These are phyloP conservation scores for Trametes pubescens DNA, from an alignment of 1,284 basidiomycete species.

Conservation along the genomic window DNA sequence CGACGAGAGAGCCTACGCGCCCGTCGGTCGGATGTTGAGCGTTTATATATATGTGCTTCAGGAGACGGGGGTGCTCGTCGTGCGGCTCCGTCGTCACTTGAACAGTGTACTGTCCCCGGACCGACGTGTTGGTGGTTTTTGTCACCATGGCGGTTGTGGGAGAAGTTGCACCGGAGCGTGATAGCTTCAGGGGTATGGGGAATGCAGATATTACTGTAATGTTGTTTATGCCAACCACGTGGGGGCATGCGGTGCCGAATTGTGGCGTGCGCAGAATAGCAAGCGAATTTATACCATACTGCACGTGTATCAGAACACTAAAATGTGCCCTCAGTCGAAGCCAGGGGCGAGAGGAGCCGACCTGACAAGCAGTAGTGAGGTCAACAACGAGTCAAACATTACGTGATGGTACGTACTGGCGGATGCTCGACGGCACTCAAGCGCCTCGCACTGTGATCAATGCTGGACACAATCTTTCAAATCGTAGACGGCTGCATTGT, in stretches of 20 bases:
- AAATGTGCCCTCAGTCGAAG: neutral
- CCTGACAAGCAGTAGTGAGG: neutral
- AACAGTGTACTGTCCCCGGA: conserved; percentile 5
- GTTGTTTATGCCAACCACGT: neutral
- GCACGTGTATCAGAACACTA: neutral
- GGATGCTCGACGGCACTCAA: neutral
- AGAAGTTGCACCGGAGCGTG: neutral
- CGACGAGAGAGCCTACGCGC: conserved; percentile 11
- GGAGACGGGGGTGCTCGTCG: conserved; percentile 13
- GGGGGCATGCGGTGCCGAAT: neutral
- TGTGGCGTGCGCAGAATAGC: neutral
- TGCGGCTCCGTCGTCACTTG: neutral
- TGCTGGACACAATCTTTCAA: too few species aligned
- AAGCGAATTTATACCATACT: neutral
- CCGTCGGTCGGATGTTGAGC: conserved; percentile 13
- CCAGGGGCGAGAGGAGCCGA: neutral
- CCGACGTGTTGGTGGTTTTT: neutral
- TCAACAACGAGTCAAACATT: neutral
- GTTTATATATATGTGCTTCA: conserved; percentile 15
- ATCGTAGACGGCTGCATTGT: too few species aligned
- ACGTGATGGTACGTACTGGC: neutral
- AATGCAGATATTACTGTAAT: neutral
- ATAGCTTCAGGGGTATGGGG: neutral
- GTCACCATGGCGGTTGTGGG: neutral
- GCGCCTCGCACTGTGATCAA: too few species aligned